phyloP scores from a whole-genome alignment of 2,329 filamentous ascomycete species.

The Curvularia sp. region DNA sequence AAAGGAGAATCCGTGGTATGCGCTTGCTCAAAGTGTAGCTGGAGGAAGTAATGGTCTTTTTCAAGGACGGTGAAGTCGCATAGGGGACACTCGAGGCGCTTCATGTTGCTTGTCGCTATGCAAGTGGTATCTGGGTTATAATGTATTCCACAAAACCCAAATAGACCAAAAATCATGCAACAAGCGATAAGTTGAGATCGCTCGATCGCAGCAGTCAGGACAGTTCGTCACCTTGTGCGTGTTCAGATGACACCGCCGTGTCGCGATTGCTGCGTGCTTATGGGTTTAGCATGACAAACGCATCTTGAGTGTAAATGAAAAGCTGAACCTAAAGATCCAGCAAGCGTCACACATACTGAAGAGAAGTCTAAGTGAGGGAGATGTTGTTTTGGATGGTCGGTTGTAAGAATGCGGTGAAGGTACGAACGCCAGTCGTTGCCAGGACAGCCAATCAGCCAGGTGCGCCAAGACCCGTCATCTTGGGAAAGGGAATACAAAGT shows the following conservation, averaged over 20 bases:
- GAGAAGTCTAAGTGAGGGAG: not conserved
- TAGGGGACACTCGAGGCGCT: conserved; percentile 45
- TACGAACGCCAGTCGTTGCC: conserved; percentile 18
- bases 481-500: not conserved
- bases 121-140: conserved; percentile 8
- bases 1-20: conserved; percentile 51
- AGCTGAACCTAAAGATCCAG: conserved; percentile 13
- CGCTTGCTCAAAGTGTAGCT: conserved; percentile 51
- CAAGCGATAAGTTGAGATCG: not conserved
- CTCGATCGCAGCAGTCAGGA: conserved; percentile 1
- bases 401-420: conserved; percentile 16
- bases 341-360: conserved; percentile 25
- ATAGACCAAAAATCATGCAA: not conserved
- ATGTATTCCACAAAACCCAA: conserved; percentile 5
- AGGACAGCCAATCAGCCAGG: conserved; percentile 20
- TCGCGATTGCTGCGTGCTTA: conserved; percentile 17
- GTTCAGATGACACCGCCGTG: conserved; percentile 14
- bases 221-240: conserved; percentile 18
- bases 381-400: conserved; percentile 4
- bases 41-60: conserved; percentile 43
- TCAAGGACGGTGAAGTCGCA: conserved; percentile 42
- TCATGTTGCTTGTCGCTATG: conserved; percentile 25
- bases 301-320: conserved; percentile 9
- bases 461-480: conserved; percentile 18
- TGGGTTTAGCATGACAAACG: conserved; percentile 27